These are phyloP conservation scores for Protea cynaroides DNA, from an alignment of 164 flowering plant species.

Conservation along the genomic window DNA sequence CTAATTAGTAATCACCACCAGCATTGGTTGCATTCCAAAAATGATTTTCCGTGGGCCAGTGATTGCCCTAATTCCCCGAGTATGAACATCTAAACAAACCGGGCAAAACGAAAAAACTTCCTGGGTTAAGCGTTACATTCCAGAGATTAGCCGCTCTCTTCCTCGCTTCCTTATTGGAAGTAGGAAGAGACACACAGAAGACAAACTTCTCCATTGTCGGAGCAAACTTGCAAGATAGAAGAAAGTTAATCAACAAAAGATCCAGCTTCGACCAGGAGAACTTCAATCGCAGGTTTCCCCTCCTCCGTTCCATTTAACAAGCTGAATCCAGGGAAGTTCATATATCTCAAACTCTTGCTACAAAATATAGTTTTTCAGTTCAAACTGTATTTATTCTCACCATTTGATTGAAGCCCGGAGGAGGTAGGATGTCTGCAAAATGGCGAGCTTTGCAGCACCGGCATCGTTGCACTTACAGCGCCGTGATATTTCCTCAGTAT, in stretches of 20 bases:
- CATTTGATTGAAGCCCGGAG: neutral
- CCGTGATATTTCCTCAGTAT: constrained; percentile 56
- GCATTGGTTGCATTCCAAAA: too few relatives aligned
- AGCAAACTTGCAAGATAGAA: neutral
- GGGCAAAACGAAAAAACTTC: too few relatives aligned
- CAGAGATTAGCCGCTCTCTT: neutral
- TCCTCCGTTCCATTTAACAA: neutral
- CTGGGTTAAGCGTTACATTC: too few relatives aligned
- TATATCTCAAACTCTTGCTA: neutral
- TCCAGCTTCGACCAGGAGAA: neutral
- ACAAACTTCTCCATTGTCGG: neutral
- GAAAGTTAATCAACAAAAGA: neutral
- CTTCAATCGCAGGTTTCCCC: neutral
- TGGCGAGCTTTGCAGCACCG: constrained; percentile 97
- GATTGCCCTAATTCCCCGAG: too few relatives aligned
- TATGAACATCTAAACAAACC: too few relatives aligned
- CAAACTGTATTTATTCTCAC: neutral
- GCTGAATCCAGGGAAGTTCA: neutral
- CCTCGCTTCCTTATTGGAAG: neutral
- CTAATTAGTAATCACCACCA: too few relatives aligned
- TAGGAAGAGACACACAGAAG: neutral
- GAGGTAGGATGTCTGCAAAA: constrained; percentile 69
- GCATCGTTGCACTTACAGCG: constrained; percentile 87
- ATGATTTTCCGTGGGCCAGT: too few relatives aligned
- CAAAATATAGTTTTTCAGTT: neutral